Percentiles rank a stretch among this genome's conserved stretches.
These are phyloP conservation scores for Lentinula boryana DNA, from an alignment of 768 basidiomycete species.

Conservation along the genomic window DNA sequence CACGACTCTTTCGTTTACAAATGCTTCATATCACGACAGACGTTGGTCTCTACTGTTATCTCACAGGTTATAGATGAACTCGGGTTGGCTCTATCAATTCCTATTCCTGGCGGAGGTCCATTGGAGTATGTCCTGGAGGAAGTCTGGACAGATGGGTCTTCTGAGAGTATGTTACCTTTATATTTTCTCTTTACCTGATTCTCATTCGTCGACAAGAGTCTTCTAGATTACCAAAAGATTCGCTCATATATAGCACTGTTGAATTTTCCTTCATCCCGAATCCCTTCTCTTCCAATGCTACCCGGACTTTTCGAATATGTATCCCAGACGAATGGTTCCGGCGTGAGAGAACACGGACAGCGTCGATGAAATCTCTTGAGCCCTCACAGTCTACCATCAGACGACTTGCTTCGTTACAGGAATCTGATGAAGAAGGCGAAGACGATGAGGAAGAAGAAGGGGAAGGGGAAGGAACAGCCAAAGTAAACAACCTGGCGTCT, in stretches of 20 bases:
- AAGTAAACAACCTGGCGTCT: constrained; percentile 21
- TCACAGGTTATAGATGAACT: constrained; percentile 52
- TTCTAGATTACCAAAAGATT: constrained; percentile 37
- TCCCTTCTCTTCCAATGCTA: constrained; percentile 32
- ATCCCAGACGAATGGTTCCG: constrained; percentile 81
- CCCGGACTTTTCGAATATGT: constrained; percentile 52
- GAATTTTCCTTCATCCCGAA: constrained; percentile 33
- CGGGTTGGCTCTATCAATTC: constrained; percentile 59
- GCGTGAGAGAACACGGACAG: constrained; percentile 51
- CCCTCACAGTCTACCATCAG: constrained; percentile 49
- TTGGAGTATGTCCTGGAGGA: constrained; percentile 76
- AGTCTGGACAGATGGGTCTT: constrained; percentile 46
- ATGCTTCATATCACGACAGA: constrained; percentile 54
- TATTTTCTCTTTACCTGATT: constrained; percentile 7
- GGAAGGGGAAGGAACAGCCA: constrained; percentile 70
- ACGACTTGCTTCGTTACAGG: constrained; percentile 42
- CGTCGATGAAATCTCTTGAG: constrained; percentile 38
- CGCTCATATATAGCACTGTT: constrained; percentile 36
- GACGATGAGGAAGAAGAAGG: constrained; percentile 37
- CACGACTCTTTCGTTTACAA: constrained; percentile 67
- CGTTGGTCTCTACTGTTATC: constrained; percentile 51
- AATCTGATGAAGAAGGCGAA: constrained; percentile 35
- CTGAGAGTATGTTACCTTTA: constrained; percentile 41
- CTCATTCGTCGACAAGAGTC: constrained; percentile 26
- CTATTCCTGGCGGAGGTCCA: constrained; percentile 60